Base-by-base conservation (phyloP, 78 protist genomes). In the Mantamonas sphyraenae region DNA sequence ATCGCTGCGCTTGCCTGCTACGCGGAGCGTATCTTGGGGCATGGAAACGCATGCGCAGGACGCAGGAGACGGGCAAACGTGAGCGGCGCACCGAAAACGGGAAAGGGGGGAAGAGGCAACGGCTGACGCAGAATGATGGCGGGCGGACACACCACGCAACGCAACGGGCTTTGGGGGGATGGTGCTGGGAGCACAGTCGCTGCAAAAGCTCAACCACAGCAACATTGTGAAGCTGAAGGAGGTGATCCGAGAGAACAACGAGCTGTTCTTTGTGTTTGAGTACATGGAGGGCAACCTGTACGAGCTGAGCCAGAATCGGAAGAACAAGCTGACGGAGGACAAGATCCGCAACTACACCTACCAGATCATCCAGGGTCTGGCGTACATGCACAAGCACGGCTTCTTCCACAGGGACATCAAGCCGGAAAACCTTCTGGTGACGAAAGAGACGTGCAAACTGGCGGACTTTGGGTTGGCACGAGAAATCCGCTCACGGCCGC, bases 401-500 rank as follows among this genome's bases (percentile, higher is more conserved):
- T 94, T 81, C 77, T 92, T 93, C 79, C 97, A 91, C 68, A 74
- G 97, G 22, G 98, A 97, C 64, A 59, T 97, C 62, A 97, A 97
- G 71, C 97, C 99, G 38, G 98, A 94, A 69, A 94, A 94, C 77
- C 33, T 95, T 16, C 89, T 85, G 26, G 62, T 38, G n/a, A 67
- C 65, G 37, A 39, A 24, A 0, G 92, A 84, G 2, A 35, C 56
- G 35, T 64, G 81, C 7, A 93, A 97, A 83, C 68, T 97, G 0
- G 99, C 97, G 20, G 99, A 95, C 76, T 91, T 97, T 57, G 99
- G 99, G 2, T 81, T 95, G 26, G 98, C 98, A 7, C 73, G 93
- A 4, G 97, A 91, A 63, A 87, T 91, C 33, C 73, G 90, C 7
- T 85, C 96, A 0, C 76, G 85, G 4, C 97, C 98, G 30, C 99